These are phyloP conservation scores for Calcarisporium arbuscula DNA, from an alignment of 2,329 filamentous ascomycete genomes.

Conservation along the genomic window DNA sequence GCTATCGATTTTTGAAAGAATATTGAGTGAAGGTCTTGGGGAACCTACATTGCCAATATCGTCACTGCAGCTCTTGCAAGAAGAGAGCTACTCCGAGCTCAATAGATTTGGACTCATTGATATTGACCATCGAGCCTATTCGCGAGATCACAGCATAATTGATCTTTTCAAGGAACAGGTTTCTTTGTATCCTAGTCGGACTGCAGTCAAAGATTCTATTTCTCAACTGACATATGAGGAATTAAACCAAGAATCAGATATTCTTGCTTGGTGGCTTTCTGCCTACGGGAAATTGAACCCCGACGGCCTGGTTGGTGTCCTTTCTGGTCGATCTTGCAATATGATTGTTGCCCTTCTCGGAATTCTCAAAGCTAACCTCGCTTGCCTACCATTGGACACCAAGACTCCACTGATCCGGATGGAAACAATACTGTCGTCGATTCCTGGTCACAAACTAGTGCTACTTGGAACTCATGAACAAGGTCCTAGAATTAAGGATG, in stretches of 20 bases:
- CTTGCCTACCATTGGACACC: slow-evolving; percentile 1
- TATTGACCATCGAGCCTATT: slow-evolving; percentile 10
- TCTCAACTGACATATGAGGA: slow-evolving; percentile 13
- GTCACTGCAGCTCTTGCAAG: slow-evolving; percentile 5
- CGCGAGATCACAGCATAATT: slow-evolving; percentile 14
- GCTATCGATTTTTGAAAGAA: slow-evolving; percentile 9
- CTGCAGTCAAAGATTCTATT: slow-evolving; percentile 14
- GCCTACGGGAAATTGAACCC: too few species aligned
- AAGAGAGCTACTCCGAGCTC: slow-evolving; percentile 3
- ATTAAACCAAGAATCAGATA: slow-evolving; percentile 13
- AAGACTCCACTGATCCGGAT: not conserved
- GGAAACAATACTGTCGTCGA: not conserved
- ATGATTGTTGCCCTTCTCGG: slow-evolving; percentile 20
- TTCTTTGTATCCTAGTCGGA: slow-evolving; percentile 2
- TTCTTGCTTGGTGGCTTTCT: slow-evolving; percentile 12
- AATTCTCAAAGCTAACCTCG: slow-evolving; percentile 1
- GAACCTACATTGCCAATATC: slow-evolving; percentile 8
- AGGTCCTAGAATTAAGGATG: not conserved
- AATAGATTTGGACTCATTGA: slow-evolving; percentile 13
- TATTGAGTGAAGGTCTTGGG: slow-evolving; percentile 12
- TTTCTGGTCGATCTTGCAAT: slow-evolving; percentile 13
- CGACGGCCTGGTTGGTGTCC: slow-evolving; percentile 15
- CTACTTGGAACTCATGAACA: not conserved
- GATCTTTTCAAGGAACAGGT: slow-evolving; percentile 18
- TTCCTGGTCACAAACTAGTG: not conserved